These are phyloP conservation scores for carrot (Daucus carota) DNA, from an alignment of 129 eudicot species.

Conservation along the genomic window DH1_v3.0 NC_030381.2:32897501-32898000, in stretches of 20 bases:
- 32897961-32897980: background rate
- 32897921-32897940: conserved; percentile 74
- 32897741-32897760: conserved; percentile 51
- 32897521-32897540: background rate
- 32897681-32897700: conserved; percentile 89
- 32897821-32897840: conserved; percentile 11
- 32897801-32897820: conserved; percentile 32
- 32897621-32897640: conserved; percentile 37
- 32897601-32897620: too few species aligned
- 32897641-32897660: conserved; percentile 57
- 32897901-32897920: conserved; percentile 44
- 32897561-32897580: background rate
- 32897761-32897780: conserved; percentile 36
- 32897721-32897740: conserved; percentile 93
- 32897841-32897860: conserved; percentile 30
- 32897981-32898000: background rate
- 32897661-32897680: conserved; percentile 80
- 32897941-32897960: conserved; percentile 60
- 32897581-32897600: background rate
- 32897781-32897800: conserved; percentile 33
- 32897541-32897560: background rate
- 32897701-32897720: conserved; percentile 67
- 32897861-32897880: conserved; percentile 74
- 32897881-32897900: conserved; percentile 57
- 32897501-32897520: background rate